Evolutionary conservation across 176 grass and related monocot genomes (phyloP), one percentile per base, ranked within the genome.

Genomic region (Rhynchospora breviuscula): DNA sequence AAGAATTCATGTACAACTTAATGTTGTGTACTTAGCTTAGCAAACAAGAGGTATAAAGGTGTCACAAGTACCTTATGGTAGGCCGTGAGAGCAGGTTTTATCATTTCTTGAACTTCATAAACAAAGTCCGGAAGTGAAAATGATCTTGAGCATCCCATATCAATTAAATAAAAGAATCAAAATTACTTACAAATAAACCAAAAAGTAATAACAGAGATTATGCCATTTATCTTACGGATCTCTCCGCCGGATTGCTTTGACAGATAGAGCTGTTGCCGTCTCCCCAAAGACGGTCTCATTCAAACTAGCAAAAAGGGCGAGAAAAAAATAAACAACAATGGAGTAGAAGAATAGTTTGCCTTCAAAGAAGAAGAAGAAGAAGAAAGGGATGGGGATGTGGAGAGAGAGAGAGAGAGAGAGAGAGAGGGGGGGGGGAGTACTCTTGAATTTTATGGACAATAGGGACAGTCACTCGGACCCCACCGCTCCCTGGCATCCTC

Each of bases 271-370:
- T 87, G 95, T 86, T 79, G 90, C 84, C 0, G 87, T 98, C 89
- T 98, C 92, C 86, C 94, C 95, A 86, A 98, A 91, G 79, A 94
- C 88, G 69, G 92, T 93, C 88, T 98, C 95, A 86, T 98, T 98
- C 79, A 94, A 93, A 84, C 95, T 98, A 85, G 45, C 44, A 82
- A n/a, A 0, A 67, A 67, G 7, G 26, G 63, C 22, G n/a, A n/a
- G 12, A 48, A 18, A 43, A 81, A 25, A 81, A 17, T 80, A n/a
- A 80, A 35, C 35, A 26, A 44, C 17, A 80, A 52, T 25, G 59
- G 35, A 61, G 26, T 35, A 79, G 53, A 23, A 46, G 46, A 75
- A 75, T 53, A 75, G 19, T 13, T 23, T 7, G 12, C 5, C 72
- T 17, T 54, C 49, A 77, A 56, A 57, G n/a, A 0, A 77, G 56